phyloP scores from a whole-genome alignment of 768 basidiomycete genomes.

The Boletus reticuloceps region DNA sequence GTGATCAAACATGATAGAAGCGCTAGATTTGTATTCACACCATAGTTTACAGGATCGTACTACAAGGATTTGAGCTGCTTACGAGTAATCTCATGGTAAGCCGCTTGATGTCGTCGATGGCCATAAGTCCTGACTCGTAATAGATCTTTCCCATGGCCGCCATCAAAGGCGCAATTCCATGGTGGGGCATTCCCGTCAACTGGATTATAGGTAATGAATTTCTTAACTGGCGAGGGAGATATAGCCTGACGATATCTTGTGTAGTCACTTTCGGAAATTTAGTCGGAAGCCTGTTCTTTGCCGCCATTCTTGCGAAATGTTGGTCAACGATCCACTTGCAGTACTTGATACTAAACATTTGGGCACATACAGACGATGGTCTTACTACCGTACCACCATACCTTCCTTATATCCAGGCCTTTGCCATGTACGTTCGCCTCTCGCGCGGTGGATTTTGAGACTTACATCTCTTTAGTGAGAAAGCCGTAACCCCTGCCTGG shows the following conservation, averaged over 20 bases:
- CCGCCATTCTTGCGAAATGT: slow-evolving; percentile 64
- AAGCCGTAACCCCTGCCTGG: slow-evolving; percentile 65
- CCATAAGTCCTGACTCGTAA: background rate
- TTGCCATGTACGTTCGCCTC: slow-evolving; percentile 53
- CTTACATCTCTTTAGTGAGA: slow-evolving; percentile 41
- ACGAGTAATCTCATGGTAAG: slow-evolving; percentile 77
- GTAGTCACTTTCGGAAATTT: slow-evolving; percentile 72
- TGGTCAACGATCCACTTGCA: slow-evolving; percentile 18
- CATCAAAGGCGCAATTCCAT: slow-evolving; percentile 57
- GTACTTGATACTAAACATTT: background rate
- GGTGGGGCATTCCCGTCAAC: slow-evolving; percentile 68
- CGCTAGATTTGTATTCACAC: background rate
- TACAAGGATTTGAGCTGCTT: slow-evolving; percentile 67
- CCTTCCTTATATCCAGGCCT: slow-evolving; percentile 45
- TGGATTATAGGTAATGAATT: slow-evolving; percentile 59
- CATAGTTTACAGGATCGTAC: slow-evolving; percentile 52
- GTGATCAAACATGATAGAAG: slow-evolving; percentile 34
- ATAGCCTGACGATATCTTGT: slow-evolving; percentile 1
- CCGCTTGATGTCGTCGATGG: background rate
- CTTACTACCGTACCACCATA: slow-evolving; percentile 61
- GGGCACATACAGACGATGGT: slow-evolving; percentile 46
- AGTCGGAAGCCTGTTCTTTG: slow-evolving; percentile 68
- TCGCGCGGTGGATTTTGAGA: background rate
- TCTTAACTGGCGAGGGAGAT: background rate
- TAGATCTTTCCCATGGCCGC: slow-evolving; percentile 72